Percentiles rank a stretch among this genome's conserved stretches.
phyloP scores from a whole-genome alignment of 345 rosid genomes.

The Boechera divaricarpa region DNA sequence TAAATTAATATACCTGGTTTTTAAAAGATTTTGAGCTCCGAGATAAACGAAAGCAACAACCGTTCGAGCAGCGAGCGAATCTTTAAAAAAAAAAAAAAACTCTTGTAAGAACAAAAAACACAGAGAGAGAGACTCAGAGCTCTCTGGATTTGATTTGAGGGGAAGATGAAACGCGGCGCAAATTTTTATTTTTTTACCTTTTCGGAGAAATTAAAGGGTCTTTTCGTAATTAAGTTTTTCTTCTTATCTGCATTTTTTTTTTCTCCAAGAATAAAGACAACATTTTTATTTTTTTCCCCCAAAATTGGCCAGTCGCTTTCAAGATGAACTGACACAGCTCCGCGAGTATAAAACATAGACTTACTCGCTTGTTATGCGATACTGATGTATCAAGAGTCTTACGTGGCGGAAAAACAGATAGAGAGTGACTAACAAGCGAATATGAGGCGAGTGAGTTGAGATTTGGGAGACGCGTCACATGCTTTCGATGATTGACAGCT shows the following conservation, averaged over 20 bases:
- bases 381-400: background rate
- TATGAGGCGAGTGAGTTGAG: background rate
- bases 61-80: conserved; percentile 6
- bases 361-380: conserved; percentile 10
- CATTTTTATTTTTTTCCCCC: background rate
- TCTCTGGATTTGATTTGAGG: conserved; percentile 20
- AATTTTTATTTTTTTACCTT: background rate
- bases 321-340: background rate
- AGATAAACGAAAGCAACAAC: background rate
- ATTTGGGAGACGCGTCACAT: conserved; percentile 17
- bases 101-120: conserved; percentile 12
- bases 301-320: conserved; percentile 12
- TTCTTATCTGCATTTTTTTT: conserved; percentile 30
- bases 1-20: conserved; percentile 12
- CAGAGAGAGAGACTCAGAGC: no score
- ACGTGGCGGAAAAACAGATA: background rate
- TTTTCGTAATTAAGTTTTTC: conserved; percentile 7
- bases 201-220: conserved; percentile 25
- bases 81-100: background rate
- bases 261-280: conserved; percentile 27
- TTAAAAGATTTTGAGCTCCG: conserved; percentile 7
- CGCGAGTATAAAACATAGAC: background rate
- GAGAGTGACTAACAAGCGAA: background rate
- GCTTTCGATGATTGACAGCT: conserved; percentile 34
- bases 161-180: conserved; percentile 39